phyloP scores from a whole-genome alignment of 441 rosid genomes.

The Eutrema salsugineum region DNA sequence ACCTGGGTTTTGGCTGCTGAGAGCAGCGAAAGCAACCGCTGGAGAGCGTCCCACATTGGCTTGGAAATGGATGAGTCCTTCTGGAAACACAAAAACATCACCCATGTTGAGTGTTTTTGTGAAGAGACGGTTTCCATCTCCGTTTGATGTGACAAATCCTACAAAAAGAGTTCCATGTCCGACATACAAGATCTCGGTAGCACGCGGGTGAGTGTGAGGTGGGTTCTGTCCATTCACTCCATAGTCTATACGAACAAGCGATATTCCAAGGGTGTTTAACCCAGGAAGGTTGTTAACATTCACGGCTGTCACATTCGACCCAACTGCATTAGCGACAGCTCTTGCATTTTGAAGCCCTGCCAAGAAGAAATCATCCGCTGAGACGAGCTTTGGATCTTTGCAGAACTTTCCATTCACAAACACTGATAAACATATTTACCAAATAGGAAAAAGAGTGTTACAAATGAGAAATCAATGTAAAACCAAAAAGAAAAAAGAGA shows the following conservation, averaged over 20 bases:
- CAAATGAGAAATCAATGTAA: neutral
- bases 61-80: slow-evolving; percentile 41
- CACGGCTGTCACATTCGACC: slow-evolving; percentile 29
- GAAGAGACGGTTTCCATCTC: slow-evolving; percentile 25
- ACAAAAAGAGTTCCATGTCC: slow-evolving; percentile 34
- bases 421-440: slow-evolving; percentile 10
- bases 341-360: slow-evolving; percentile 18
- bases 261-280: slow-evolving; percentile 45
- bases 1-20: slow-evolving; percentile 46
- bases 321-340: slow-evolving; percentile 1
- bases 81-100: slow-evolving; percentile 46
- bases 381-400: slow-evolving; percentile 32
- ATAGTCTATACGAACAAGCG: slow-evolving; percentile 35
- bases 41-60: slow-evolving; percentile 2
- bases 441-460: neutral
- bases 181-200: slow-evolving; percentile 32
- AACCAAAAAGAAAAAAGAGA: neutral
- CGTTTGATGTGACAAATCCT: slow-evolving; percentile 35
- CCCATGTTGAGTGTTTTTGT: slow-evolving; percentile 28
- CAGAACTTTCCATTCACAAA: slow-evolving; percentile 35
- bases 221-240: slow-evolving; percentile 36
- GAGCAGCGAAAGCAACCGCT: slow-evolving; percentile 32
- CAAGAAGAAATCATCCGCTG: slow-evolving; percentile 31
- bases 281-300: slow-evolving; percentile 29
- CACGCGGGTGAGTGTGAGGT: slow-evolving; percentile 47